These are phyloP conservation scores for Vitis riparia DNA, from an alignment of 164 flowering plant species.

Conservation along the genomic window DNA sequence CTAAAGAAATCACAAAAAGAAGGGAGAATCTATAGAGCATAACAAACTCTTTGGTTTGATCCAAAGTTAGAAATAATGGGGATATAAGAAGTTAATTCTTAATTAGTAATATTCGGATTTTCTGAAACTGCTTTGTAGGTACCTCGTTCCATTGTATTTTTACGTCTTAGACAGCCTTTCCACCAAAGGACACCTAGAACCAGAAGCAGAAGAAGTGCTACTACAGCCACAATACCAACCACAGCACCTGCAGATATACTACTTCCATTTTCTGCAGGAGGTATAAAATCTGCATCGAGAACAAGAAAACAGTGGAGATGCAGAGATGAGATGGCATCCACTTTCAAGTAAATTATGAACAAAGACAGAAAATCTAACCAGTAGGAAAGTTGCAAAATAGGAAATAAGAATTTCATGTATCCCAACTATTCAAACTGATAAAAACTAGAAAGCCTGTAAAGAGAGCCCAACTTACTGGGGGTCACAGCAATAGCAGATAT, in stretches of 20 bases:
- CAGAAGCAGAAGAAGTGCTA: constrained; percentile 18
- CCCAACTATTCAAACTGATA: not conserved
- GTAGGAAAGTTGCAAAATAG: not conserved
- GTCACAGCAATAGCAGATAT: constrained; percentile 52
- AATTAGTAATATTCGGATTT: not conserved
- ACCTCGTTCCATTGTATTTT: constrained; percentile 23
- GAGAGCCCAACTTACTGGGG: constrained; percentile 25
- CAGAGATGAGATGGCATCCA: not conserved
- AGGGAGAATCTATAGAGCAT: not conserved
- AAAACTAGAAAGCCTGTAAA: not conserved
- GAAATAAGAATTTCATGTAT: not conserved
- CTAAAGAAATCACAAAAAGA: no score
- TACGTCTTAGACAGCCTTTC: constrained; percentile 21
- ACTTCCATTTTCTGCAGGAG: not conserved
- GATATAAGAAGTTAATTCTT: not conserved
- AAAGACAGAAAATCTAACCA: not conserved
- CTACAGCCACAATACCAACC: constrained; percentile 26
- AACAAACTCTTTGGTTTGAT: not conserved
- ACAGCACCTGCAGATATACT: constrained; percentile 18
- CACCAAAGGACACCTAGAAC: constrained; percentile 23
- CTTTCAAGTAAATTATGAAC: not conserved
- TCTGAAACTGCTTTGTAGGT: not conserved
- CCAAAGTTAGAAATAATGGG: not conserved
- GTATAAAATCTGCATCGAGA: constrained; percentile 13
- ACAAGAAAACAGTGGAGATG: not conserved